Evolutionary conservation across 2,329 filamentous ascomycete genomes (phyloP).

Genomic region (Fusarium secorum): DNA sequence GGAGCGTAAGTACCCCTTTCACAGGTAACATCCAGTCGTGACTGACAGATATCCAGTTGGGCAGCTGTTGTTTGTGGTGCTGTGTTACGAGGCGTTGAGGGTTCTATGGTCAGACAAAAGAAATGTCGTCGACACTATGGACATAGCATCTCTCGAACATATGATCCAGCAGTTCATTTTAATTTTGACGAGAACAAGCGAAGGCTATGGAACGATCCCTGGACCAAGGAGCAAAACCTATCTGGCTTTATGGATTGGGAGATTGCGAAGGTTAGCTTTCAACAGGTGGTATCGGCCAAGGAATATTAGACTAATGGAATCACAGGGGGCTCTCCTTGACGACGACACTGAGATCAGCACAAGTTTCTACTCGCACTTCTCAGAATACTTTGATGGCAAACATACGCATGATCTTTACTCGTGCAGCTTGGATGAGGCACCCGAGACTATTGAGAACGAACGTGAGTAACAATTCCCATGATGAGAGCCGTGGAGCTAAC

Average conservation of each 20-base stretch:
- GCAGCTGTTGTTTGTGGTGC: background rate
- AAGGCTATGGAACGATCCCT: background rate
- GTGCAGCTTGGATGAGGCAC: background rate
- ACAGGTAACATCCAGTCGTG: accelerated
- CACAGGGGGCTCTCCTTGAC: background rate
- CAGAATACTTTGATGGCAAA: background rate
- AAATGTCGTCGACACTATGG: background rate
- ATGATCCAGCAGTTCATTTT: background rate
- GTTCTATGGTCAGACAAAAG: background rate
- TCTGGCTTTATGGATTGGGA: background rate
- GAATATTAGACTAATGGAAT: accelerated
- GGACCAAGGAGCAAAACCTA: background rate
- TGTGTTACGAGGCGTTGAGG: background rate
- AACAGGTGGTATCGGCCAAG: accelerated
- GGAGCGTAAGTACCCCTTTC: background rate
- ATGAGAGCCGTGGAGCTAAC: accelerated
- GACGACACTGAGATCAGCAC: background rate
- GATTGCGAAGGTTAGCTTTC: background rate
- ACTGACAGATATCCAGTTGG: background rate
- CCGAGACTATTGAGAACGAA: background rate
- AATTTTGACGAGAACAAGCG: background rate
- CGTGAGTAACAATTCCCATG: accelerated
- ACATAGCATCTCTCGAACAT: background rate
- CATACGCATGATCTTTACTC: background rate
- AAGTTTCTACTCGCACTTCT: background rate